A percentile compares a stretch with the other conserved stretches of the same genome.
Evolutionary conservation across 345 rosid species (phyloP).

Genomic region (Salix udensis): DNA sequence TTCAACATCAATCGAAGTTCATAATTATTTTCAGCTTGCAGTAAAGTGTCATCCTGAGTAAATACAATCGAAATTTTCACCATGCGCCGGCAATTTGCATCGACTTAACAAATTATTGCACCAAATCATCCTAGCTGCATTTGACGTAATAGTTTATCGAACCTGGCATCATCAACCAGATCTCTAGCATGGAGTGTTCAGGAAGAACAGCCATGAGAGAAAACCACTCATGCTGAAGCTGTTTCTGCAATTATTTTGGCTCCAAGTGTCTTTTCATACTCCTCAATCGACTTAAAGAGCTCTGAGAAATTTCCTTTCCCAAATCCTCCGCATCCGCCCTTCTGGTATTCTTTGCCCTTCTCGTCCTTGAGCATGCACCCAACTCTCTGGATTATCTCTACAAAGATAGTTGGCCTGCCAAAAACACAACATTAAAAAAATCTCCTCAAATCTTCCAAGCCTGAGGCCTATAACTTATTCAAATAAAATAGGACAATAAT

Average conservation of each 20-base stretch:
- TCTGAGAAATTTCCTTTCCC: conserved; percentile 94
- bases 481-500: not conserved
- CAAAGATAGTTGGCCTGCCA: conserved; percentile 84
- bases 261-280: conserved; percentile 82
- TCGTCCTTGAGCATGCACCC: conserved; percentile 79
- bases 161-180: no score
- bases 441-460: not conserved
- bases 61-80: not conserved
- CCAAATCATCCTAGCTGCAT: no score
- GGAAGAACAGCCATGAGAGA: not conserved
- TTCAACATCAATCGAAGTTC: not conserved
- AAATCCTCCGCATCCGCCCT: conserved; percentile 93
- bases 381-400: conserved; percentile 87
- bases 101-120: not conserved
- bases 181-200: not conserved
- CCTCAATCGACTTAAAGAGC: conserved; percentile 93
- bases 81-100: not conserved
- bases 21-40: not conserved
- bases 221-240: conserved; percentile 19
- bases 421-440: not conserved
- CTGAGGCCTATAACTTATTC: not conserved
- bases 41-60: not conserved
- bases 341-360: conserved; percentile 65
- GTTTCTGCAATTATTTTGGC: conserved; percentile 37
- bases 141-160: no score